Evolutionary conservation across 176 grass and related monocot genomes (phyloP).

Genomic region (Alloteropsis semialata): DNA sequence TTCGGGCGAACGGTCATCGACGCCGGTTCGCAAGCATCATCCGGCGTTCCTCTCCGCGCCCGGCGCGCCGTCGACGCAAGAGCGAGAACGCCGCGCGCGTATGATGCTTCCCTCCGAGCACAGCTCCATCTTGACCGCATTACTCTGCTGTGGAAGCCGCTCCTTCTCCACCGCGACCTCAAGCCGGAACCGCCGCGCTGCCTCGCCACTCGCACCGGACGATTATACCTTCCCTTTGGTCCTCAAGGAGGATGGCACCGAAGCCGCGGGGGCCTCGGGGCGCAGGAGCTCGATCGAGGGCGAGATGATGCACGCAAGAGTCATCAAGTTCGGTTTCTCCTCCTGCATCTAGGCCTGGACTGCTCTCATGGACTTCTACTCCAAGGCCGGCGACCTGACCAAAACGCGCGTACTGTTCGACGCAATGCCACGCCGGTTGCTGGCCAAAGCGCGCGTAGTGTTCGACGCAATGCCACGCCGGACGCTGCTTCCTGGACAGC

Average conservation of each 20-base stretch:
- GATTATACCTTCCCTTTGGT: neutral
- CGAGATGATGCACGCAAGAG: neutral
- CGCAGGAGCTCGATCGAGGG: neutral
- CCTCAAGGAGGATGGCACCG: neutral
- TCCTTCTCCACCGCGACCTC: neutral
- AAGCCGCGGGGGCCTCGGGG: neutral
- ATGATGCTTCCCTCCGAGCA: neutral
- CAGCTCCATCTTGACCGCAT: neutral
- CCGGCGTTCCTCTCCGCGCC: neutral
- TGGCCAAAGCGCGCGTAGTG: neutral
- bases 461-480: neutral
- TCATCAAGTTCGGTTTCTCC: constrained; percentile 11
- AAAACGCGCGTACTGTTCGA: neutral
- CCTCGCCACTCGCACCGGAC: neutral
- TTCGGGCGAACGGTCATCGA: neutral
- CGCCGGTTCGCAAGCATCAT: neutral
- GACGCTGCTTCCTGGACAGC: constrained; percentile 11
- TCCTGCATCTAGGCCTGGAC: neutral
- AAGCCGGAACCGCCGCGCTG: neutral
- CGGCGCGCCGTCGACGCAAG: neutral
- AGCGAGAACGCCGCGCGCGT: neutral
- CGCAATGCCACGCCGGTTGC: neutral
- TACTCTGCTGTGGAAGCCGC: neutral
- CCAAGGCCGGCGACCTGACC: neutral
- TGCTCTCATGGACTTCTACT: neutral